Percentiles rank a stretch among this genome's conserved stretches.
phyloP scores from a whole-genome alignment of 148 eudicot genomes.

The Diospyros lotus region DNA sequence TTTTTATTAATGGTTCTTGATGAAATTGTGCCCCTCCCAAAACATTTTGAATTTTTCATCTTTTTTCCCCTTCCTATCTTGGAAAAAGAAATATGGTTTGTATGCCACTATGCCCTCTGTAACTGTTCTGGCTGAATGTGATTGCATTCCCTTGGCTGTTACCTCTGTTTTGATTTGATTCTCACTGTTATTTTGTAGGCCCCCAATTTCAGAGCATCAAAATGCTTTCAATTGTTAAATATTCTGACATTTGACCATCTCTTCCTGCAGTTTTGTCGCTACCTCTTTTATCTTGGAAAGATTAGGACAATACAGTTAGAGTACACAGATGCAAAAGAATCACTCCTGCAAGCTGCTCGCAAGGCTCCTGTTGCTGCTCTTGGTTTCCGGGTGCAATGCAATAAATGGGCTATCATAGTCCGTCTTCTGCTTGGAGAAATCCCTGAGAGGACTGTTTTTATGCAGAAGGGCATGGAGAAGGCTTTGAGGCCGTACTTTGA shows the following conservation, averaged over 20 bases:
- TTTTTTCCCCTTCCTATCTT: not conserved
- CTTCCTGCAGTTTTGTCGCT: slow-evolving; percentile 71
- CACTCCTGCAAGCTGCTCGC: slow-evolving; percentile 93
- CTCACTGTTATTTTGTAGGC: not conserved
- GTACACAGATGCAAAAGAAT: slow-evolving; percentile 96
- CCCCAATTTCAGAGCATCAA: not conserved
- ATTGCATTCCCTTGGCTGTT: not conserved
- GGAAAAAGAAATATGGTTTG: not conserved
- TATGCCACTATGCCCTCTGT: not conserved
- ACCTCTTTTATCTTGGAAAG: slow-evolving; percentile 93
- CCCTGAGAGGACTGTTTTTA: slow-evolving; percentile 91
- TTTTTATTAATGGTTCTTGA: not conserved
- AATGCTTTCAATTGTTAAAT: not conserved
- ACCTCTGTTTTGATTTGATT: not conserved
- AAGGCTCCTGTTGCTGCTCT: slow-evolving; percentile 93
- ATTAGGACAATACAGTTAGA: slow-evolving; percentile 94
- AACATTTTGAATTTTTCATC: not conserved
- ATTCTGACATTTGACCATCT: not conserved
- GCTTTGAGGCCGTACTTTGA: slow-evolving; percentile 94
- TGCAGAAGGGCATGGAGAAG: slow-evolving; percentile 98
- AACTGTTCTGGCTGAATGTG: not conserved
- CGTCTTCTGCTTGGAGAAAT: slow-evolving; percentile 87
- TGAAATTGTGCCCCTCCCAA: not conserved
- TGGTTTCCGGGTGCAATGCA: slow-evolving; percentile 93
- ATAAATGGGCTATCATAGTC: slow-evolving; percentile 95